A percentile compares a stretch with the other conserved stretches of the same genome.
Conservation (phyloP, 2,329 filamentous ascomycete genomes). For the Penicillium paneum region DNA sequence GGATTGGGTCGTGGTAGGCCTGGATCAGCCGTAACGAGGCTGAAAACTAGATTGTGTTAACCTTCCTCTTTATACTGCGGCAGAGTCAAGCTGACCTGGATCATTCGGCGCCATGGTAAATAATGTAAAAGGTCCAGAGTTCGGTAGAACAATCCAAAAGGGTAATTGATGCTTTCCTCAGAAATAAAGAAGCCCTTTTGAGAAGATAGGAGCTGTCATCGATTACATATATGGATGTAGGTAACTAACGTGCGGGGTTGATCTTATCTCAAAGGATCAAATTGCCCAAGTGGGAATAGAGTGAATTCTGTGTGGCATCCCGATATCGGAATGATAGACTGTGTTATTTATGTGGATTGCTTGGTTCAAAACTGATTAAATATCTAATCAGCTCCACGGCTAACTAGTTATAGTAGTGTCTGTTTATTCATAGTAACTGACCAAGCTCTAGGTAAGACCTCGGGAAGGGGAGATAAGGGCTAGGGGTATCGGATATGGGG, state of each 20-base stretch:
- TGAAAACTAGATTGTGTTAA: slow-evolving; percentile 11
- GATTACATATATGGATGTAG: not conserved
- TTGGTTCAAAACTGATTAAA: not conserved
- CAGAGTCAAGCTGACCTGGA: not conserved
- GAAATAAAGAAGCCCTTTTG: too few relatives aligned
- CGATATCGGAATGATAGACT: not conserved
- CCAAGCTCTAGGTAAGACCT: too few relatives aligned
- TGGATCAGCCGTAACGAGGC: slow-evolving; percentile 29
- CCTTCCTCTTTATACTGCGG: not conserved
- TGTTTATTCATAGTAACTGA: too few relatives aligned
- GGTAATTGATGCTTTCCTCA: not conserved
- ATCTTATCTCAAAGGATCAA: slow-evolving; percentile 13
- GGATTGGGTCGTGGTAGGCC: slow-evolving; percentile 37
- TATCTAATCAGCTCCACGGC: too few relatives aligned
- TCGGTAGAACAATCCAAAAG: not conserved
- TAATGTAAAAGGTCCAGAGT: not conserved
- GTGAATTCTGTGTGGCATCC: not conserved
- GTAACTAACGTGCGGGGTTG: slow-evolving; percentile 17
- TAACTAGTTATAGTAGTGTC: too few relatives aligned
- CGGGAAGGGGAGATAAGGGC: too few relatives aligned
- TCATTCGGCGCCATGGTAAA: not conserved
- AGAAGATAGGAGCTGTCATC: not conserved
- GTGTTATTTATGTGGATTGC: not conserved
- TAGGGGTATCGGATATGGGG: too few relatives aligned
- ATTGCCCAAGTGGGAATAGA: slow-evolving; percentile 7